These are phyloP conservation scores for Anisodus tanguticus DNA, from an alignment of 257 asterid genomes.

Conservation along the genomic window DNA sequence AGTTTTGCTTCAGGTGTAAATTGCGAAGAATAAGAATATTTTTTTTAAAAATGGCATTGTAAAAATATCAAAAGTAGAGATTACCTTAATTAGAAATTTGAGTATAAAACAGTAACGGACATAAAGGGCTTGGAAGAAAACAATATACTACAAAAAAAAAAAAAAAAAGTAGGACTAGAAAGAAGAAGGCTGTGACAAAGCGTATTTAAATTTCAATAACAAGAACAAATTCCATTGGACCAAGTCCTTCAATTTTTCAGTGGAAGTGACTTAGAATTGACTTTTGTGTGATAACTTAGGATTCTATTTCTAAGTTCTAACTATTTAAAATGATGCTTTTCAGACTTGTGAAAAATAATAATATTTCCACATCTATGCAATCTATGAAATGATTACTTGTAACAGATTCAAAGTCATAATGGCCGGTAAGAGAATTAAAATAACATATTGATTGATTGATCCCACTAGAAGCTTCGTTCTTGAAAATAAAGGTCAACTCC, in stretches of 20 bases:
- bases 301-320: background rate
- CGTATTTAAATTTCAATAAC: background rate
- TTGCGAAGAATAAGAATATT: background rate
- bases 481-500: conserved; percentile 1
- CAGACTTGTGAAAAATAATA: conserved; percentile 7
- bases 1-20: background rate
- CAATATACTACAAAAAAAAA: background rate
- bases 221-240: background rate
- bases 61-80: background rate
- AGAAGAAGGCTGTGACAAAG: background rate
- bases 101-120: background rate
- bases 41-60: background rate
- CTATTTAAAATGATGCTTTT: conserved; percentile 24
- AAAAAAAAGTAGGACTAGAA: background rate
- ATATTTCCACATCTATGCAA: background rate
- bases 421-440: background rate
- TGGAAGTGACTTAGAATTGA: conserved; percentile 4
- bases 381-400: background rate
- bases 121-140: background rate
- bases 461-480: conserved; percentile 15
- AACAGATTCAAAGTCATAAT: background rate
- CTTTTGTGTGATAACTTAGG: conserved; percentile 3
- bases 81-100: background rate
- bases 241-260: background rate
- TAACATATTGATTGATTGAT: background rate